Evolutionary conservation across 768 basidiomycete genomes (phyloP), one percentile per base, ranked within the genome.

Genomic region (Xerocomellus amylosporus): DNA sequence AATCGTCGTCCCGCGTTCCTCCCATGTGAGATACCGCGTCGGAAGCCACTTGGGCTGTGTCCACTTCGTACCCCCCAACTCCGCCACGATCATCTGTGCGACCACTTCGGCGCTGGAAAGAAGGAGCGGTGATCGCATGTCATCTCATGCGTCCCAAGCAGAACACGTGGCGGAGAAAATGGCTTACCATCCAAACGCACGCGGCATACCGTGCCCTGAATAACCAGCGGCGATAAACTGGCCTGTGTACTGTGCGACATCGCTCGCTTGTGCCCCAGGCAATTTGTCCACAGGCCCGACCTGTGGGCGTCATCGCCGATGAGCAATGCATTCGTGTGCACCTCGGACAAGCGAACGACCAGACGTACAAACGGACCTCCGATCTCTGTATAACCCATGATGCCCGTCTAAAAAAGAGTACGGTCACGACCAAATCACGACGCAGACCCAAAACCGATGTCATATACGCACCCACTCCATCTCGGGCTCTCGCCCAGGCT

Each of bases 151-250:
- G 20, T 28, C 15, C 26, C 3, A 15, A 53, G 14, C 3, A 28
- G 24, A 22, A 10, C 8, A 8, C 13, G 17, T 5, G 43, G 31
- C 15, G 22, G 31, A 20, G 31, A 39, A 30, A 33, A 33, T 17
- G 8, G 5, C 43, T 31, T 5, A 63, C 88, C 87, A 89, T 30
- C 79, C 82, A 66, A 79, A 90, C 0, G 86, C 82, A 5, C 87
- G 81, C 5, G 89, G 82, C 88, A 92, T 91, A 0, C 90, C 90
- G 58, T 91, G 90, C 1, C 90, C 90, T 0, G 81, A 76, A 60
- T 82, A 90, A 4, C 88, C 90, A 0, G 84, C 88, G 8, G 83
- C 74, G 14, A 91, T 82, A 63, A 82, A 90, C 57, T 90, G 88
- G 0, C 86, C 86, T 8, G 75, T 60, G 53, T 76, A 77, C 2